These are phyloP conservation scores for Rhypophila decipiens DNA, from an alignment of 495 filamentous ascomycete species.

Conservation along the genomic window DNA sequence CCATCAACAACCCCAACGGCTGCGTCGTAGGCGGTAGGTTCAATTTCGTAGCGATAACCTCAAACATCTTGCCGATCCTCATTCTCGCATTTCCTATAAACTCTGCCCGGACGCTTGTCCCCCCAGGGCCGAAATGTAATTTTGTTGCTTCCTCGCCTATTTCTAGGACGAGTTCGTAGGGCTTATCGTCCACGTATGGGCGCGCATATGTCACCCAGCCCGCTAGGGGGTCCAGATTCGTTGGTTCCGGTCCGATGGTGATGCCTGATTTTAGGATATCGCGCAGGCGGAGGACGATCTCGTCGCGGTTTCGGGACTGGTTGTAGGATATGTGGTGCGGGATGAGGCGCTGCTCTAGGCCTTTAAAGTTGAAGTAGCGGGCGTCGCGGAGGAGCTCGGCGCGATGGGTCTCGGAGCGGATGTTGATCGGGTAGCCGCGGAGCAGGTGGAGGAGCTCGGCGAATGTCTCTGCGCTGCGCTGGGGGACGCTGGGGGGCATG, in stretches of 20 bases:
- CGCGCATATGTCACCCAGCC: conserved; percentile 74
- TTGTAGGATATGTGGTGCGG: conserved; percentile 74
- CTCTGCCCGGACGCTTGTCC: conserved; percentile 48
- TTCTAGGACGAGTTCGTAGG: conserved; percentile 73
- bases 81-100: conserved; percentile 65
- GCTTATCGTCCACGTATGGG: conserved; percentile 70
- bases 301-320: conserved; percentile 53
- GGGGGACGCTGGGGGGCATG: conserved; percentile 71
- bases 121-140: conserved; percentile 42
- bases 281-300: conserved; percentile 77
- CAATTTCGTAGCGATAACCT: conserved; percentile 76
- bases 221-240: conserved; percentile 26
- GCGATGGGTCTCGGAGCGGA: conserved; percentile 73
- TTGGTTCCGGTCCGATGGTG: conserved; percentile 49
- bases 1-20: conserved; percentile 63
- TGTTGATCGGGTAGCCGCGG: conserved; percentile 78
- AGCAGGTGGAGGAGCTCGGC: conserved; percentile 76
- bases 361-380: conserved; percentile 88
- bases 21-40: conserved; percentile 58
- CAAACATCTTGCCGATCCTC: conserved; percentile 65
- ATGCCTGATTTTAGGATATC: conserved; percentile 83
- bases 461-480: conserved; percentile 73
- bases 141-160: conserved; percentile 63
- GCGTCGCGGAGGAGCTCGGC: conserved; percentile 76
- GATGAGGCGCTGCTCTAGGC: conserved; percentile 82